Conservation (phyloP, 2,329 filamentous ascomycete genomes). For the Emydomyces testavorans region DNA sequence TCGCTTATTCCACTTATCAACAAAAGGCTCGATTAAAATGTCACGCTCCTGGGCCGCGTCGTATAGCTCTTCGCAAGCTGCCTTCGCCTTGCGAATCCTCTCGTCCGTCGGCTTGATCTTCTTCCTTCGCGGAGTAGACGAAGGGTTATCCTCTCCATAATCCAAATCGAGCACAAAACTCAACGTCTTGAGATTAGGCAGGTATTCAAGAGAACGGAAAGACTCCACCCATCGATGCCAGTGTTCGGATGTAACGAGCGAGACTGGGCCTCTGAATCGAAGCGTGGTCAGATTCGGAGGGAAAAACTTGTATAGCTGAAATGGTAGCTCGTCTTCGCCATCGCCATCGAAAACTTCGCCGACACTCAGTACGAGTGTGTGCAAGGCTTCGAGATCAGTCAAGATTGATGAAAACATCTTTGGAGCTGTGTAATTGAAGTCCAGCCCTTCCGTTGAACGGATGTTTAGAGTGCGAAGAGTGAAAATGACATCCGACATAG, state of each 20-base stretch:
- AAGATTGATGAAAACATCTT: constrained; percentile 14
- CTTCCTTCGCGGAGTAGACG: not conserved
- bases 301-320: constrained; percentile 16
- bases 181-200: constrained; percentile 19
- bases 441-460: constrained; percentile 18
- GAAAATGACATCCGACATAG: constrained; percentile 17
- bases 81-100: constrained; percentile 14
- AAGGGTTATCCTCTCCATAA: constrained; percentile 3
- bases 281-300: constrained; percentile 20
- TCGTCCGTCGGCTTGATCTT: constrained; percentile 2
- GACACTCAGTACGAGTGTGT: constrained; percentile 18
- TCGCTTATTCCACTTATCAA: constrained; percentile 14
- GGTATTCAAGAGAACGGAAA: constrained; percentile 17
- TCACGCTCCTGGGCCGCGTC: constrained; percentile 16
- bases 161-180: constrained; percentile 21
- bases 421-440: constrained; percentile 17
- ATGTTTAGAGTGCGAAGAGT: constrained; percentile 18
- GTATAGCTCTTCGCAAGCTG: constrained; percentile 19
- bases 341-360: constrained; percentile 20
- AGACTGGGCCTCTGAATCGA: constrained; percentile 20
- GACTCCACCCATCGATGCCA: constrained; percentile 20
- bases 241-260: constrained; percentile 16
- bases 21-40: constrained; percentile 16
- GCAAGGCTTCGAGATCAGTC: constrained; percentile 13
- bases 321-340: constrained; percentile 10